These are phyloP conservation scores for Xylaria sp. DNA, from an alignment of 2,329 filamentous ascomycete species.

Conservation along the genomic window DNA sequence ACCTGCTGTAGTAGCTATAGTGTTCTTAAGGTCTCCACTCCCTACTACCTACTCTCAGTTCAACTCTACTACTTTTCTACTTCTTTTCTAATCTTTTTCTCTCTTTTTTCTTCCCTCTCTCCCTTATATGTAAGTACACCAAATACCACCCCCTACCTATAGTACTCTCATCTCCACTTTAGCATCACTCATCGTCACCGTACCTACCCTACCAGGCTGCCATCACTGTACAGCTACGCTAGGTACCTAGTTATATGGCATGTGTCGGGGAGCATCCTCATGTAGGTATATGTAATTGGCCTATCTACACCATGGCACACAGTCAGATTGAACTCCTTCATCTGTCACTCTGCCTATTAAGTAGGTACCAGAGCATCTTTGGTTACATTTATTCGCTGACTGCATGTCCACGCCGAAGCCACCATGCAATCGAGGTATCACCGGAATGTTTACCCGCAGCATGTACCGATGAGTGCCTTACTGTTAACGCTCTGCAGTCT, in stretches of 20 bases:
- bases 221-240: too few relatives aligned
- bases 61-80: slow-evolving; percentile 7
- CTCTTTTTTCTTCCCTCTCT: neutral
- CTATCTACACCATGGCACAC: neutral
- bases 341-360: neutral
- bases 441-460: slow-evolving; percentile 12
- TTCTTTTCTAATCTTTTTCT: neutral
- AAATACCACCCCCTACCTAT: neutral
- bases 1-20: too few relatives aligned
- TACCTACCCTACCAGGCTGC: too few relatives aligned
- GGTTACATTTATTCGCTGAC: slow-evolving; percentile 27
- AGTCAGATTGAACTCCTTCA: neutral
- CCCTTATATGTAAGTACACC: too few relatives aligned
- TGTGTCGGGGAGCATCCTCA: too few relatives aligned
- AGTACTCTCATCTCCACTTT: slow-evolving; percentile 12
- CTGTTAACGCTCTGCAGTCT: slow-evolving; percentile 15
- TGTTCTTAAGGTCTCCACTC: slow-evolving; percentile 7
- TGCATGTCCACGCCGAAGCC: slow-evolving; percentile 19
- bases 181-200: slow-evolving; percentile 3
- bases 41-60: too few relatives aligned
- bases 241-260: too few relatives aligned
- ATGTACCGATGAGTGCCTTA: slow-evolving; percentile 1
- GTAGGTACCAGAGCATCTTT: neutral
- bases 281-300: too few relatives aligned
- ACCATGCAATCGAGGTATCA: slow-evolving; percentile 16